Evolutionary conservation across 441 rosid species (phyloP), one percentile per base, ranked within the genome.

Genomic region (Mallotus japonicus): DNA sequence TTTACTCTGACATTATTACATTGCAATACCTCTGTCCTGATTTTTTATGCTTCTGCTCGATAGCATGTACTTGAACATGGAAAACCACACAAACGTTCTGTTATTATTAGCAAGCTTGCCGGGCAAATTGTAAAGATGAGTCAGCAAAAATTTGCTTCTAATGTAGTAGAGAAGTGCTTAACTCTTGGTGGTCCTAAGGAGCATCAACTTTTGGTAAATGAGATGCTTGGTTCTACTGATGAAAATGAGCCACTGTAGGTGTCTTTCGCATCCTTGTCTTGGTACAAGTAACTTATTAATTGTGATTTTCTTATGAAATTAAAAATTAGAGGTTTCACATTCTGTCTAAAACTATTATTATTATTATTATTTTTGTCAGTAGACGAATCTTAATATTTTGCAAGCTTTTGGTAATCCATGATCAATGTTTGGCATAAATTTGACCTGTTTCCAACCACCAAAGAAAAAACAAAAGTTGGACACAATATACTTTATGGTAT

Each of bases 231-330:
- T 74, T 81, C 86, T 47, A 90, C 95, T 10, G 95, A 90, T 79
- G 99, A 90, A 83, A 94, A 92, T 82, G 99, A 94, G 78, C 97
- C 95, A 59, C 87, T 92, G 84, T 94, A 94, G 97, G 97, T 56
- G 13, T 91, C 56, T 67, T 71, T 79, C 44, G 53, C 56, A 64
- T 46, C 55, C 64, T 69, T 67, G 65, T 65, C 73, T 71, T 55
- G 14, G 59, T 63, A 19, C 53, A 46, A 59, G 42, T 20, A 4
- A 3, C 11, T 50, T 0, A 6, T 50, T 5, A 20, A 54, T 16
- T 58, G 49, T 32, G 32, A 15, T 24, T 71, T 65, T 28, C 6
- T 57, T 57, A 37, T 24, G 42, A 12, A 51, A 17, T 2, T 46
- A 16, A n/a, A 55, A 44, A 51, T 49, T 28, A 28, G 32, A 28